Conservation (phyloP, 345 rosid species). For the Jatropha curcas region DNA sequence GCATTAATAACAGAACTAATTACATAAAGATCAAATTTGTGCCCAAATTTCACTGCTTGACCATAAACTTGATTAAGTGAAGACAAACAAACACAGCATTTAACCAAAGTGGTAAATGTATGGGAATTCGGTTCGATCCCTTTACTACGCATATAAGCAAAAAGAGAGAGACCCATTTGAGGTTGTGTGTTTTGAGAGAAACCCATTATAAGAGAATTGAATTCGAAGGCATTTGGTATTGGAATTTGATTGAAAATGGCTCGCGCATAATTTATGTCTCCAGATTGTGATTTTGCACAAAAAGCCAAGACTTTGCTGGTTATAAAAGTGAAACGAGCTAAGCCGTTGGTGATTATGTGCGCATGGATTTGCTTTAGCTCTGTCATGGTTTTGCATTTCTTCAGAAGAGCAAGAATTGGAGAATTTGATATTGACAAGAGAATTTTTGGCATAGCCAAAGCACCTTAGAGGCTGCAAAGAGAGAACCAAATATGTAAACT, state of each 20-base stretch:
- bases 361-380: conserved; percentile 41
- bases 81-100: conserved; percentile 19
- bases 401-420: conserved; percentile 25
- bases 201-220: conserved; percentile 37
- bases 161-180: conserved; percentile 26
- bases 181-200: conserved; percentile 17
- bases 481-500: too few relatives aligned
- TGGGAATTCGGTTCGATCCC: conserved; percentile 27
- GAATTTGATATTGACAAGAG: conserved; percentile 10
- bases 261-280: conserved; percentile 24
- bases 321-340: conserved; percentile 24
- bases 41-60: conserved; percentile 31
- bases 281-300: conserved; percentile 21
- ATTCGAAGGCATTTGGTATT: conserved; percentile 23
- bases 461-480: too few relatives aligned
- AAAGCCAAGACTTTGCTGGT: conserved; percentile 35
- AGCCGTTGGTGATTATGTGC: conserved; percentile 23
- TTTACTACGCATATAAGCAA: conserved; percentile 21
- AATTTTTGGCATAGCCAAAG: neutral
- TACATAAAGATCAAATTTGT: conserved; percentile 22
- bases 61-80: conserved; percentile 26
- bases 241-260: conserved; percentile 29
- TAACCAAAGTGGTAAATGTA: conserved; percentile 29
- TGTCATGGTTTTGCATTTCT: conserved; percentile 19
- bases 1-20: conserved; percentile 20